phyloP scores from a whole-genome alignment of 179 eudicot species.

The Silene vulgaris region DNA sequence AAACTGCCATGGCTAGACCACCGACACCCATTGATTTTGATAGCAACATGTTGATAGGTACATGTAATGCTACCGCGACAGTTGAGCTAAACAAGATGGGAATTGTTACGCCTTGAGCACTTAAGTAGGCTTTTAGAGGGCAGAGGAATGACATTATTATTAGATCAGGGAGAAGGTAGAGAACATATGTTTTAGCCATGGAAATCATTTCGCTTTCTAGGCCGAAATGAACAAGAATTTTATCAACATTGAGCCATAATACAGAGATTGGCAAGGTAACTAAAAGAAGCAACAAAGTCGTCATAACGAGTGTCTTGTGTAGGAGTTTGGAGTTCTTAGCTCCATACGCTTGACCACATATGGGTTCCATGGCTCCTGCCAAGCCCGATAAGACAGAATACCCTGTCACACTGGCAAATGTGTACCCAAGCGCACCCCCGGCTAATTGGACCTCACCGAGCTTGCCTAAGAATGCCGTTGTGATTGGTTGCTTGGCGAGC shows the following conservation, averaged over 20 bases:
- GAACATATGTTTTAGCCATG: constrained; percentile 37
- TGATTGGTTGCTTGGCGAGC: constrained; percentile 67
- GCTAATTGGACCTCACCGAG: constrained; percentile 77
- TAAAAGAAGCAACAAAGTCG: constrained; percentile 46
- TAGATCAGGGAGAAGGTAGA: constrained; percentile 70
- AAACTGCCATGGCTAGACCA: constrained; percentile 73
- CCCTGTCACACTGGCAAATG: constrained; percentile 82
- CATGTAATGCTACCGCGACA: constrained; percentile 49
- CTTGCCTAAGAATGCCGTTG: constrained; percentile 65
- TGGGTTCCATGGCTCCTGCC: constrained; percentile 85
- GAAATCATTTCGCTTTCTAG: constrained; percentile 53
- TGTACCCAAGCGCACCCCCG: constrained; percentile 74
- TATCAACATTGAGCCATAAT: constrained; percentile 72
- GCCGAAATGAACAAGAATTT: constrained; percentile 53
- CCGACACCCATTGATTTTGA: constrained; percentile 52
- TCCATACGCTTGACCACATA: constrained; percentile 89
- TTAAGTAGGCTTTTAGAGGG: constrained; percentile 72
- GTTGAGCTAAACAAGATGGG: constrained; percentile 69
- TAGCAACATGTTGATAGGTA: constrained; percentile 57
- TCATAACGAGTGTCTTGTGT: constrained; percentile 80
- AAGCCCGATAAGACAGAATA: constrained; percentile 68
- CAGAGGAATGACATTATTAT: constrained; percentile 52
- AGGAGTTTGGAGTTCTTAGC: constrained; percentile 72
- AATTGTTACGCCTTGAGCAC: constrained; percentile 57
- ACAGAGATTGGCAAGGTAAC: constrained; percentile 51